These are phyloP conservation scores for Citrus trifoliata DNA, from an alignment of 345 rosid genomes.

Conservation along the genomic window DNA sequence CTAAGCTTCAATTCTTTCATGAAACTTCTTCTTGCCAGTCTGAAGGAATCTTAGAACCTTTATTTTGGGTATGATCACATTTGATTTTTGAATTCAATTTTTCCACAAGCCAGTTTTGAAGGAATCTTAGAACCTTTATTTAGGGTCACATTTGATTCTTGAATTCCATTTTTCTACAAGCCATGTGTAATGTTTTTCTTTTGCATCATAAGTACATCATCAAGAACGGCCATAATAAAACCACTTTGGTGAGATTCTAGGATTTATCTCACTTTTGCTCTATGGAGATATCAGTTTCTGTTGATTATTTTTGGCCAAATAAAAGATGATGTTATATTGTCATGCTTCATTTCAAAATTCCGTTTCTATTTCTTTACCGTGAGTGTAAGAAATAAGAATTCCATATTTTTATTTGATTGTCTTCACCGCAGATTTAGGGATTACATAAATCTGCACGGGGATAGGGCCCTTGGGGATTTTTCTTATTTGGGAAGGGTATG, in stretches of 20 bases:
- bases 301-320: too few species aligned
- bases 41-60: slow-evolving; percentile 17
- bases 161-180: not conserved
- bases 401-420: too few species aligned
- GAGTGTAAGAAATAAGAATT: too few species aligned
- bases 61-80: not conserved
- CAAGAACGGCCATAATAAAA: not conserved
- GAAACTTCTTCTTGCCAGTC: slow-evolving; percentile 15
- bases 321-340: too few species aligned
- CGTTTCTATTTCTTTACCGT: too few species aligned
- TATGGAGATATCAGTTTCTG: not conserved
- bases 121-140: slow-evolving; percentile 15
- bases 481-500: too few species aligned
- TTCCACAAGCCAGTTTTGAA: not conserved
- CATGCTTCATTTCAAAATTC: too few species aligned
- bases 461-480: too few species aligned
- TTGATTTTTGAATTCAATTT: not conserved
- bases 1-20: slow-evolving; percentile 34
- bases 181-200: not conserved
- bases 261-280: not conserved
- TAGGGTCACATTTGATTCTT: not conserved
- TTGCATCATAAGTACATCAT: not conserved
- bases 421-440: too few species aligned
- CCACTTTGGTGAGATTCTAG: not conserved
- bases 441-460: fast-evolving